Evolutionary conservation across 805 yeast species (phyloP).

Genomic region (Cyberlindnera euphorbiiphila): DNA sequence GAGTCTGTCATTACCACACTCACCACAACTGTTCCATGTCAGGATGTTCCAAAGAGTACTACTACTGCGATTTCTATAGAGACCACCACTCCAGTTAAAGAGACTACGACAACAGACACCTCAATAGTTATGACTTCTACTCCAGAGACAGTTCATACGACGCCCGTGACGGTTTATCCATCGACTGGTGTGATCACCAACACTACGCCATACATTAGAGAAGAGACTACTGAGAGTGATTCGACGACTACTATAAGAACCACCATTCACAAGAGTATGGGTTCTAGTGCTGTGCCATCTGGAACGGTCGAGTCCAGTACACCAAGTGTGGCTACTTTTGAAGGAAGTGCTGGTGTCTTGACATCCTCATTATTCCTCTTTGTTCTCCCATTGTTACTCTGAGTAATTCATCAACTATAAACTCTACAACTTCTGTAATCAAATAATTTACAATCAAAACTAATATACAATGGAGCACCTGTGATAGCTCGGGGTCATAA

Average conservation of each 20-base stretch:
- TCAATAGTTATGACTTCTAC: not conserved
- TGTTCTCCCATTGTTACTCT: constrained; percentile 4
- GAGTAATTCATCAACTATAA: not conserved
- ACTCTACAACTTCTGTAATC: too few species aligned
- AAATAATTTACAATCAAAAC: not conserved
- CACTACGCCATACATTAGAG: too few species aligned
- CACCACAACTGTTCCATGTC: constrained; percentile 7
- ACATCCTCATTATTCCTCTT: constrained; percentile 2
- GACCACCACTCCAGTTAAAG: not conserved
- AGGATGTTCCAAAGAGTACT: too few species aligned
- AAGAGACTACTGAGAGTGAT: too few species aligned
- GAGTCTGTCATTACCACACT: constrained; percentile 1
- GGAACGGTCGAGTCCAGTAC: not conserved
- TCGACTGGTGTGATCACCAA: too few species aligned
- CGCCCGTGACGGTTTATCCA: too few species aligned
- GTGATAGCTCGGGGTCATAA: constrained; percentile 13
- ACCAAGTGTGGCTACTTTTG: constrained; percentile 8
- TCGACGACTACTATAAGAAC: too few species aligned
- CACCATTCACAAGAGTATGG: too few species aligned
- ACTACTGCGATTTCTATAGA: not conserved
- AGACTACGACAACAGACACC: too few species aligned
- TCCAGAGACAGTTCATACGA: too few species aligned
- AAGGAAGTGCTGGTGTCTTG: constrained; percentile 5
- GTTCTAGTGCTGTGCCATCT: too few species aligned
- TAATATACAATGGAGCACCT: constrained; percentile 10